Evolutionary conservation across 2,329 filamentous ascomycete species (phyloP).

Genomic region (Paecilomyces fulvus): DNA sequence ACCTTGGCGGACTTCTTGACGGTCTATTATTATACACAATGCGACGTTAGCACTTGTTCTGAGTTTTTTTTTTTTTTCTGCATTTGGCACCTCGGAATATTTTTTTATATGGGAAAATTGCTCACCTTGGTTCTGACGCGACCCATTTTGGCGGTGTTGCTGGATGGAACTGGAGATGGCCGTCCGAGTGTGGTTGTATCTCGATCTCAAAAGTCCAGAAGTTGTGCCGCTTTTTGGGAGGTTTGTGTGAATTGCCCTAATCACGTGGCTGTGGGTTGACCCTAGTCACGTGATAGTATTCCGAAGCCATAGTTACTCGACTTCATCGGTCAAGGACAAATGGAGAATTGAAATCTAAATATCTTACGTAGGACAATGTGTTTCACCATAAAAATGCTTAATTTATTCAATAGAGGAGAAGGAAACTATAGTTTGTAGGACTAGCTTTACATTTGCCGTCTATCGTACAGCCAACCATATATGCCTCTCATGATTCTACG

Average conservation of each 20-base stretch:
- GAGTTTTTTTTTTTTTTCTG: neutral
- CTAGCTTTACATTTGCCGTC: conserved; percentile 23
- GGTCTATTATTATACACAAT: conserved; percentile 41
- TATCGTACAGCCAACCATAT: conserved; percentile 24
- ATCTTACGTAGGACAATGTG: neutral
- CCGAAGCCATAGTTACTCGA: neutral
- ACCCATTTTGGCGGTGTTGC: conserved; percentile 39
- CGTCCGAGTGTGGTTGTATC: neutral
- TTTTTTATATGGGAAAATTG: neutral
- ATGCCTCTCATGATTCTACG: conserved; percentile 2
- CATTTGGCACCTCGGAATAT: too few species aligned
- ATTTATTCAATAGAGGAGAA: conserved; percentile 19
- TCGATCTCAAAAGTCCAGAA: neutral
- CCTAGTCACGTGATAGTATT: conserved; percentile 8
- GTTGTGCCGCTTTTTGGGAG: conserved; percentile 2
- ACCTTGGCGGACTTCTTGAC: conserved; percentile 93
- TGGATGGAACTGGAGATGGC: conserved; percentile 5
- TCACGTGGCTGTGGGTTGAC: conserved; percentile 5
- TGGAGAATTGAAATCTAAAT: neutral
- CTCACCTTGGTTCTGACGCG: conserved; percentile 40
- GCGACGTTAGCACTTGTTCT: conserved; percentile 3
- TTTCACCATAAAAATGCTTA: conserved; percentile 6
- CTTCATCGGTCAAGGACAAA: neutral
- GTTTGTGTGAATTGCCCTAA: conserved; percentile 3
- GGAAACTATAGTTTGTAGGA: conserved; percentile 10